Evolutionary conservation across 257 asterid genomes (phyloP).

Genomic region (Sherardia arvensis): DNA sequence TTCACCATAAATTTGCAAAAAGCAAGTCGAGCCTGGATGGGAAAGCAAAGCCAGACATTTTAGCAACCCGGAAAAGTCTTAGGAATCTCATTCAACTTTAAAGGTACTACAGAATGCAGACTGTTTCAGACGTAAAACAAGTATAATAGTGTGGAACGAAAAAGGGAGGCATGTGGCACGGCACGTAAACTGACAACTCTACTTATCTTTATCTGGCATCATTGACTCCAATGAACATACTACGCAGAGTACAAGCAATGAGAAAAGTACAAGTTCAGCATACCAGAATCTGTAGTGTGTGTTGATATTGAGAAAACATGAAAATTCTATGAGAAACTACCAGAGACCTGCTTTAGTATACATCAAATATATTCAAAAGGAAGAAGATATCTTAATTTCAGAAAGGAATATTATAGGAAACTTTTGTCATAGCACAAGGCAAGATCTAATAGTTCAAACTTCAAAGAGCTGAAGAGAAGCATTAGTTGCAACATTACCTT

Average conservation of each 20-base stretch:
- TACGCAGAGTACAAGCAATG: neutral
- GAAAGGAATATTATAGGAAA: neutral
- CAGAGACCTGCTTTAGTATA: neutral
- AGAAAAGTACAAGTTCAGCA: neutral
- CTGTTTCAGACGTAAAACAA: neutral
- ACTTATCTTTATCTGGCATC: neutral
- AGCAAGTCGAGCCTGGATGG: slow-evolving; percentile 87
- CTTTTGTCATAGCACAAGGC: neutral
- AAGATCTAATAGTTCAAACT: neutral
- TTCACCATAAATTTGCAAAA: slow-evolving; percentile 99
- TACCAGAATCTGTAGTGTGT: neutral
- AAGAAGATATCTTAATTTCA: neutral
- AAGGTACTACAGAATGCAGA: neutral
- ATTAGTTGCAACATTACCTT: slow-evolving; percentile 41
- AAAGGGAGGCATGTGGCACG: neutral
- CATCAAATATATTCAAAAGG: neutral
- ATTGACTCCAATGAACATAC: neutral
- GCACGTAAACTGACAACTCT: neutral
- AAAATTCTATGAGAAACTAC: neutral
- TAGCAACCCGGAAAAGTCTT: neutral
- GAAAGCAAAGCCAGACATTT: neutral
- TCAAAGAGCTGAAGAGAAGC: neutral
- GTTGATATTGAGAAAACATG: neutral
- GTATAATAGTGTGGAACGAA: neutral
- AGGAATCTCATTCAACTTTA: slow-evolving; percentile 2